Conservation (phyloP, 2,329 filamentous ascomycete species). For the Arthrobotrys sphaeroides region DNA sequence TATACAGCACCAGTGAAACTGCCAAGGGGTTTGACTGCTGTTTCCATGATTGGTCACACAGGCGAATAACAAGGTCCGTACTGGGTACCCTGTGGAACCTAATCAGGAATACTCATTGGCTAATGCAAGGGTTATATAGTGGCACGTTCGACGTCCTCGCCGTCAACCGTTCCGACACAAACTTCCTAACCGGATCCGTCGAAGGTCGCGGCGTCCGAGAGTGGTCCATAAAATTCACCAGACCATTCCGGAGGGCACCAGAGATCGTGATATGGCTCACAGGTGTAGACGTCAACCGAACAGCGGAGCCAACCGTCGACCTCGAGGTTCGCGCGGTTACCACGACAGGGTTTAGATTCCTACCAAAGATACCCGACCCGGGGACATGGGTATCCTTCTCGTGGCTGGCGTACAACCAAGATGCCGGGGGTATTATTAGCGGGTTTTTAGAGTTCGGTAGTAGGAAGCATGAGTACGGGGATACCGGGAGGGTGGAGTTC, state of each 20-base stretch:
- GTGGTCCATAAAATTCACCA: constrained; percentile 47
- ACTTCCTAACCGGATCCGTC: constrained; percentile 35
- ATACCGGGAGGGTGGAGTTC: constrained; percentile 41
- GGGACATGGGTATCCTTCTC: constrained; percentile 49
- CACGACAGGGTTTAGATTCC: constrained; percentile 38
- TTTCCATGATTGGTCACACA: constrained; percentile 47
- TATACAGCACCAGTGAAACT: constrained; percentile 47
- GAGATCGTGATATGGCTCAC: constrained; percentile 51
- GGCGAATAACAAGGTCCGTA: constrained; percentile 25
- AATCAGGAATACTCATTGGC: not conserved
- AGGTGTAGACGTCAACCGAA: constrained; percentile 33
- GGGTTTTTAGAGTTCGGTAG: constrained; percentile 45
- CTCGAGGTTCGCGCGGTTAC: constrained; percentile 44
- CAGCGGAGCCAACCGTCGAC: constrained; percentile 22
- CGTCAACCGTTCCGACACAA: constrained; percentile 27
- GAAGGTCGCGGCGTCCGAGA: constrained; percentile 47
- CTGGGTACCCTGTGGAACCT: not conserved
- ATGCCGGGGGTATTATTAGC: constrained; percentile 30
- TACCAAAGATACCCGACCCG: constrained; percentile 38
- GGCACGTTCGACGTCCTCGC: constrained; percentile 44
- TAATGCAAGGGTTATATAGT: not conserved
- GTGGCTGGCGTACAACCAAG: constrained; percentile 39
- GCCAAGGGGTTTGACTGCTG: constrained; percentile 45
- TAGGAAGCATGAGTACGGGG: constrained; percentile 19
- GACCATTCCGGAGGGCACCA: constrained; percentile 19